Conservation (phyloP, 768 basidiomycete species). For the Hygrocybe coccinea region DNA sequence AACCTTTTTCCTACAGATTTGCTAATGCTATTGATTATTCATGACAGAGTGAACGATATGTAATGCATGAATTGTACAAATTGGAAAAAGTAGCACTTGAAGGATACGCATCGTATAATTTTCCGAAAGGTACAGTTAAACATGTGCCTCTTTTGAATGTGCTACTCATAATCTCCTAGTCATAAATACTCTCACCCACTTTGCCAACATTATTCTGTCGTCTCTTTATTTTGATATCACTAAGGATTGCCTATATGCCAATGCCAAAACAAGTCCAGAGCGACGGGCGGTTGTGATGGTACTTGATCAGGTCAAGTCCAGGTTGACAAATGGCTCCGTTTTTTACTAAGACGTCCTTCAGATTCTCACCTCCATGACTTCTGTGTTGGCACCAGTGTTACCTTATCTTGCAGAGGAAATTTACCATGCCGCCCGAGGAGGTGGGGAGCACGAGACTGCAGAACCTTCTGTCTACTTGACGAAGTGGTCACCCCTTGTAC, state of each 20-base stretch:
- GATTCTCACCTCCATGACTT: constrained; percentile 63
- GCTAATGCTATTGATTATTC: neutral
- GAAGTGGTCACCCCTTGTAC: constrained; percentile 66
- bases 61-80: constrained; percentile 77
- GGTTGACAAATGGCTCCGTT: neutral
- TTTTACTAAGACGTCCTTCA: constrained; percentile 24
- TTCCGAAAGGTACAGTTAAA: constrained; percentile 62
- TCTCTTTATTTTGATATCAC: constrained; percentile 89
- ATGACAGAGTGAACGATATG: constrained; percentile 71
- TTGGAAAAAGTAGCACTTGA: constrained; percentile 65
- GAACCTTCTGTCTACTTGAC: constrained; percentile 61
- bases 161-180: constrained; percentile 40
- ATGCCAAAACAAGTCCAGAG: constrained; percentile 42
- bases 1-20: neutral
- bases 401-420: constrained; percentile 93
- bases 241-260: constrained; percentile 86
- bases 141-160: constrained; percentile 4
- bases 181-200: constrained; percentile 64
- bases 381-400: constrained; percentile 75
- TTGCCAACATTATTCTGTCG: constrained; percentile 80
- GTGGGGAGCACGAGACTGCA: constrained; percentile 19
- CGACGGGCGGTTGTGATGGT: constrained; percentile 68
- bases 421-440: constrained; percentile 37
- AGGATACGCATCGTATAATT: constrained; percentile 70
- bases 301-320: constrained; percentile 54